These are phyloP conservation scores for Epichloe hybrida DNA, from an alignment of 2,329 filamentous ascomycete species.

Conservation along the genomic window DNA sequence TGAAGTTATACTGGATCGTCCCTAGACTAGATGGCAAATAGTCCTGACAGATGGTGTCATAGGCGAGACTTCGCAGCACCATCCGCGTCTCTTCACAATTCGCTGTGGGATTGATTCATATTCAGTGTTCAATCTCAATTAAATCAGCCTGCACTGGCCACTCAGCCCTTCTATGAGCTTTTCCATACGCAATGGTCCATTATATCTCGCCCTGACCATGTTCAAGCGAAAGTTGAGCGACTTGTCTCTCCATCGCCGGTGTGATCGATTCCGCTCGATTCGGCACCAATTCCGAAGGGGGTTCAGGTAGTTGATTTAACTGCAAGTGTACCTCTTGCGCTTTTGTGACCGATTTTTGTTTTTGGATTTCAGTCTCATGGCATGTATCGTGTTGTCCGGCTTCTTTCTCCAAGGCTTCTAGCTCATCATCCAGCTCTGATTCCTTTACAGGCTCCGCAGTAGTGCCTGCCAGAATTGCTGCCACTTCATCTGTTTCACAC, in stretches of 20 bases:
- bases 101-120: not conserved
- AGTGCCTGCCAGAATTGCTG: constrained; percentile 56
- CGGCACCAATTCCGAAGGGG: constrained; percentile 22
- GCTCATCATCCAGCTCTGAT: constrained; percentile 72
- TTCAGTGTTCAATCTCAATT: not conserved
- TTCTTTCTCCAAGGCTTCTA: constrained; percentile 58
- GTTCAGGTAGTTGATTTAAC: constrained; percentile 35
- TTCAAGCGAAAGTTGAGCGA: constrained; percentile 17
- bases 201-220: not conserved
- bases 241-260: constrained; percentile 25
- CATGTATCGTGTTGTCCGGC: constrained; percentile 35
- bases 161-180: too few relatives aligned
- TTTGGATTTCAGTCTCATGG: constrained; percentile 31
- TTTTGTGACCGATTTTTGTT: constrained; percentile 27
- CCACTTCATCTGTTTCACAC: constrained; percentile 69
- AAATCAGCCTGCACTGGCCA: not conserved
- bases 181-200: not conserved
- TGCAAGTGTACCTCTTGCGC: constrained; percentile 38
- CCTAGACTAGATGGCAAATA: not conserved
- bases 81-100: not conserved
- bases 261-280: constrained; percentile 16
- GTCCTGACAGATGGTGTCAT: not conserved
- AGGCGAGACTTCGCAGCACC: not conserved
- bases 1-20: not conserved
- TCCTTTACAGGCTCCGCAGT: constrained; percentile 52